Conservation (phyloP, 768 basidiomycete genomes). For the Amanita fuliginea region DNA sequence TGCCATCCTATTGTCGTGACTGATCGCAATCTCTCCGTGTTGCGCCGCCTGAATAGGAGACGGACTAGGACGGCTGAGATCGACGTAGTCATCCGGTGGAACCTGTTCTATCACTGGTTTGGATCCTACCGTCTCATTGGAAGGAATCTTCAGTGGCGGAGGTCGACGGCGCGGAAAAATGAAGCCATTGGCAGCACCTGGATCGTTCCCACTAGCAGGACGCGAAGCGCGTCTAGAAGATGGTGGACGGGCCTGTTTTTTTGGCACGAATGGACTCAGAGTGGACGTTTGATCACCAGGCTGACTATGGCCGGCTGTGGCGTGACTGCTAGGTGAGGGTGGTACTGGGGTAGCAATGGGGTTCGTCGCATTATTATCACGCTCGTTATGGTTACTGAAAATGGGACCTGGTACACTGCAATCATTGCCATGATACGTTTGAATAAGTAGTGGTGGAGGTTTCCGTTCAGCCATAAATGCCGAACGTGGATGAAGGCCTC, state of each 20-base stretch:
- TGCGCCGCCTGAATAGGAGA: constrained; percentile 69
- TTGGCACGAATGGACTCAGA: background rate
- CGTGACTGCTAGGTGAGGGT: background rate
- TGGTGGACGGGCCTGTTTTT: background rate
- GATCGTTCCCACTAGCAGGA: constrained; percentile 5
- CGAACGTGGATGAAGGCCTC: constrained; percentile 39
- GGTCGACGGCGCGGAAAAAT: constrained; percentile 3
- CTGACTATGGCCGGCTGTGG: background rate
- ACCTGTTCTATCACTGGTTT: background rate
- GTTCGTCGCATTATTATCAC: background rate
- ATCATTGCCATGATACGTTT: background rate
- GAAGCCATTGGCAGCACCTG: constrained; percentile 6
- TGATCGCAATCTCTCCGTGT: constrained; percentile 37
- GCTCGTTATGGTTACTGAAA: background rate
- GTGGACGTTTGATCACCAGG: background rate
- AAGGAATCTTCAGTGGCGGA: background rate
- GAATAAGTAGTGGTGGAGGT: constrained; percentile 10
- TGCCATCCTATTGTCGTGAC: constrained; percentile 16
- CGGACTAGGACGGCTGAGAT: constrained; percentile 57
- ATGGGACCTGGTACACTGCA: background rate
- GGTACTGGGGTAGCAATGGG: background rate
- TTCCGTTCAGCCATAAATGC: constrained; percentile 56
- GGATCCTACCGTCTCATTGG: background rate
- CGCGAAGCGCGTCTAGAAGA: background rate
- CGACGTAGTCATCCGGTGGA: constrained; percentile 40